Percentiles rank a stretch among this genome's conserved stretches.
Conservation (phyloP, 257 asterid species). For the Cynanchum wilfordii region DNA sequence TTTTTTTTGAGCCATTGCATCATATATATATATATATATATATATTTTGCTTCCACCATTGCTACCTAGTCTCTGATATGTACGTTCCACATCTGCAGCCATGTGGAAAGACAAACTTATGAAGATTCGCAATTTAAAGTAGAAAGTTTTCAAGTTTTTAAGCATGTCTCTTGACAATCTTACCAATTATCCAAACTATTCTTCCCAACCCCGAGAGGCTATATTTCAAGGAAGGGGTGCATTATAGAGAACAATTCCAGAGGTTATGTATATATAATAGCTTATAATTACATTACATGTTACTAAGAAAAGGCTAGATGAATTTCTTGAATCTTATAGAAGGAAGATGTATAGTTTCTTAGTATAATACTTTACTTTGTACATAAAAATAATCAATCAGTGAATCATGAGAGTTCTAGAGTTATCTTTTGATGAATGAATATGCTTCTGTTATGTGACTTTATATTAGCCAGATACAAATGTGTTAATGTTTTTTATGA, state of each 20-base stretch:
- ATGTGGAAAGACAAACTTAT: constrained; percentile 36
- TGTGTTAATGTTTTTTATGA: background rate
- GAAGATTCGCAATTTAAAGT: constrained; percentile 29
- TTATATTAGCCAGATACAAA: background rate
- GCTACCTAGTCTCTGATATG: background rate
- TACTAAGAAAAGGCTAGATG: background rate
- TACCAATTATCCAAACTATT: background rate
- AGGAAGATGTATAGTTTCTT: background rate
- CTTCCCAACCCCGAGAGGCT: background rate
- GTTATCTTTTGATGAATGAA: constrained; percentile 2
- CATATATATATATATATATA: no score
- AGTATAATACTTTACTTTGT: background rate
- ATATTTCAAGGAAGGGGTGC: constrained; percentile 1
- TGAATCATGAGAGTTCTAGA: background rate
- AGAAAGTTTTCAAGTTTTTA: constrained; percentile 3
- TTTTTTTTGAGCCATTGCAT: background rate
- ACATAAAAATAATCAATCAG: background rate
- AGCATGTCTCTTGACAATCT: background rate
- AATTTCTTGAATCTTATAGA: background rate
- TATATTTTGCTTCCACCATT: background rate
- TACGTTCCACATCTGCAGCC: constrained; percentile 19
- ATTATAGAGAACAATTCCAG: background rate
- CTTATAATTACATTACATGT: background rate
- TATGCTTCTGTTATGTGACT: background rate
- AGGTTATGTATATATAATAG: constrained; percentile 5